Evolutionary conservation across 306 rosid species (phyloP).

Genomic region (Cercis canadensis): DNA sequence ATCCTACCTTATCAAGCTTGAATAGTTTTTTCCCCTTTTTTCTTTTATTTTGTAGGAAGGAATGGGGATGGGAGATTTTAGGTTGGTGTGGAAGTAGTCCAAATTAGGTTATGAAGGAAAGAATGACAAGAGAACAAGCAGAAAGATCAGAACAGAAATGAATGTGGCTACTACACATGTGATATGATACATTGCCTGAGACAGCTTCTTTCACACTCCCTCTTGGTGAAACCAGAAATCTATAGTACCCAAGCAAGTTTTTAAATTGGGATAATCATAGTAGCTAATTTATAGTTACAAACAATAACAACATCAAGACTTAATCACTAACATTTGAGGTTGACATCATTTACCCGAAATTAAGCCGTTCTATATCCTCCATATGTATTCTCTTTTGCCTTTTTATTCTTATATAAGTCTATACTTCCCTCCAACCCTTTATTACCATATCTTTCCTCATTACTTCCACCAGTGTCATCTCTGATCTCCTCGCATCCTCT

Average conservation of each 20-base stretch:
- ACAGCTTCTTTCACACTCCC: too few species aligned
- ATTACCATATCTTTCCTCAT: not conserved
- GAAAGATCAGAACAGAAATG: not conserved
- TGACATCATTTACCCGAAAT: not conserved
- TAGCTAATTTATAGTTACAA: not conserved
- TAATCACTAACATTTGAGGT: not conserved
- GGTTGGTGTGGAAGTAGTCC: too few species aligned
- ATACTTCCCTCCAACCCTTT: not conserved
- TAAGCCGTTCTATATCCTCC: not conserved
- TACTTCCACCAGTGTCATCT: not conserved
- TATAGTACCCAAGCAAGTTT: too few species aligned
- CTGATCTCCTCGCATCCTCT: not conserved
- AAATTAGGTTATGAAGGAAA: too few species aligned
- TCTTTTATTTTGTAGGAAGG: too few species aligned
- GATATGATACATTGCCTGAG: too few species aligned
- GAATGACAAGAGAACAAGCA: constrained; percentile 4
- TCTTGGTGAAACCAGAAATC: too few species aligned
- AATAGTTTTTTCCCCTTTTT: too few species aligned
- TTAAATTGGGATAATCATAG: not conserved
- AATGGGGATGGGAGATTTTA: too few species aligned
- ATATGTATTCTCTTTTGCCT: not conserved
- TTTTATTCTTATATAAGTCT: not conserved
- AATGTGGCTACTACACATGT: too few species aligned
- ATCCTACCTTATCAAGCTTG: too few species aligned
- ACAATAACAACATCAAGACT: not conserved